phyloP scores from a whole-genome alignment of 345 rosid genomes.

The Melastoma malabathricum region DNA sequence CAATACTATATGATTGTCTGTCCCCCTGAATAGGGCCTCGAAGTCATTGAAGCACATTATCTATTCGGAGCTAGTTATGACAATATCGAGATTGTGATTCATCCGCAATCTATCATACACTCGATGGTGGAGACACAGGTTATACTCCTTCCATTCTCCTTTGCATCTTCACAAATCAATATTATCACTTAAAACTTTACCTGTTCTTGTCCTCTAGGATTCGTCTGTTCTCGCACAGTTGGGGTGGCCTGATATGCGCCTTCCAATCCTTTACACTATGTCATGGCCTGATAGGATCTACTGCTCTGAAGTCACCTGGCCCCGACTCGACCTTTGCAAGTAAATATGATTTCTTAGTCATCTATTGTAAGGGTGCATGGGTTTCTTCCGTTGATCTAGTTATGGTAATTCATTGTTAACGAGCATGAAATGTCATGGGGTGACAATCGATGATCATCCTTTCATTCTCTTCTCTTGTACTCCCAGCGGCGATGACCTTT shows the following conservation, averaged over 20 bases:
- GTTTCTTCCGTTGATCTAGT: too few relatives aligned
- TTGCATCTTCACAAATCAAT: background rate
- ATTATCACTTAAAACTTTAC: background rate
- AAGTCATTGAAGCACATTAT: conserved; percentile 97
- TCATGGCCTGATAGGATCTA: conserved; percentile 93
- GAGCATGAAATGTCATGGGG: too few relatives aligned
- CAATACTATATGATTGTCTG: background rate
- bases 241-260: conserved; percentile 97
- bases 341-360: conserved; percentile 15
- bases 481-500: background rate
- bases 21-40: conserved; percentile 50
- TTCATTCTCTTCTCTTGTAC: background rate
- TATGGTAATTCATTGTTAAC: too few relatives aligned
- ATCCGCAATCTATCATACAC: conserved; percentile 85
- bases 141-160: background rate
- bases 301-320: conserved; percentile 95
- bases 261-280: conserved; percentile 90
- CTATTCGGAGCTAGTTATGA: conserved; percentile 88
- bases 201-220: conserved; percentile 36
- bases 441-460: background rate
- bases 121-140: conserved; percentile 98
- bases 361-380: background rate
- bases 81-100: conserved; percentile 77
- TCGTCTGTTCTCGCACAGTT: conserved; percentile 87
- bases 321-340: conserved; percentile 96